Conservation (phyloP, 805 yeast species). For the Komagataella pastoris region DNA sequence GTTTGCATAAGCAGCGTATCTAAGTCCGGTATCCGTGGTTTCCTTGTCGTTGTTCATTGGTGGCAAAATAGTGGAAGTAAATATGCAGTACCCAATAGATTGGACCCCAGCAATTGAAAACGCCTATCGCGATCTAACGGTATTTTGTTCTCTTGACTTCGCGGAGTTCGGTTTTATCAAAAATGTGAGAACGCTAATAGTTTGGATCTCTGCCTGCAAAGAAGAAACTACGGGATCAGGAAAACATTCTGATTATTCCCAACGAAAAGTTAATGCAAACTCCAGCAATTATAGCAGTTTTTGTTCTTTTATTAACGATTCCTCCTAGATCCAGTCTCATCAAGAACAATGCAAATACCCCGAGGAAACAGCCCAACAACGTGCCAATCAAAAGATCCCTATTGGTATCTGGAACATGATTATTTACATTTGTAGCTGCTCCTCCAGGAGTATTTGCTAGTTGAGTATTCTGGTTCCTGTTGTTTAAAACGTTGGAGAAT, state of each 20-base stretch:
- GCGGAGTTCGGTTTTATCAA: neutral
- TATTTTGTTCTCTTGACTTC: constrained; percentile 1
- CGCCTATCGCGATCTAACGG: neutral
- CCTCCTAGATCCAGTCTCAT: constrained; percentile 39
- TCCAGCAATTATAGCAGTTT: constrained; percentile 65
- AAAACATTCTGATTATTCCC: constrained; percentile 42
- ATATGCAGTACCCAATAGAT: neutral
- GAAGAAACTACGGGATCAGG: constrained; percentile 6
- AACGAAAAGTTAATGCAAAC: constrained; percentile 53
- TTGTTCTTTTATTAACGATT: constrained; percentile 45
- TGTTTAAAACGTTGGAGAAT: constrained; percentile 20
- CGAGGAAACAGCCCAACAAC: constrained; percentile 61
- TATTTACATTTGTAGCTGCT: constrained; percentile 1
- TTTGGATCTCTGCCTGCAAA: neutral
- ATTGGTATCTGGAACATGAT: constrained; percentile 24
- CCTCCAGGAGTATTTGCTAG: neutral
- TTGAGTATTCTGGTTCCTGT: constrained; percentile 1
- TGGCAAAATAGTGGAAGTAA: constrained; percentile 1
- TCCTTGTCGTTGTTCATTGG: constrained; percentile 11
- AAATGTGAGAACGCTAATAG: neutral
- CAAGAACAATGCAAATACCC: constrained; percentile 56
- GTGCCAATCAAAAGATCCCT: constrained; percentile 62
- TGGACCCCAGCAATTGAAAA: neutral
- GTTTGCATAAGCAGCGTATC: constrained; percentile 79
- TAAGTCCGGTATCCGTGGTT: constrained; percentile 32